Evolutionary conservation across 768 basidiomycete species (phyloP), one percentile per base, ranked within the genome.

Genomic region (Guyanaporus albipodus): DNA sequence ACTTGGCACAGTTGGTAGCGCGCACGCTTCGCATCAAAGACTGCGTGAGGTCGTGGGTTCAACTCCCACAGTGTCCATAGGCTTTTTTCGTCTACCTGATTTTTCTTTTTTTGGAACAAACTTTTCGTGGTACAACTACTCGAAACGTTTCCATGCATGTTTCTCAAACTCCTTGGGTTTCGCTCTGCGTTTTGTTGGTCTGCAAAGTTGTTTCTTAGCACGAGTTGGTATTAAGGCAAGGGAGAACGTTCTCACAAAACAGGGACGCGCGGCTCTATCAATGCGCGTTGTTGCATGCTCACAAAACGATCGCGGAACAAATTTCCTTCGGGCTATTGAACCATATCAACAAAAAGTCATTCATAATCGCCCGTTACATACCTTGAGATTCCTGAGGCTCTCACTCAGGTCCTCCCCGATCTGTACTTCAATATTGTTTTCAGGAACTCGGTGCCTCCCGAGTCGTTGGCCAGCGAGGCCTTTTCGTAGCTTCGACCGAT

Each of bases 361-460:
- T 14, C 8, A 12, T 32, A 12, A 31, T 31, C 12, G 11, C 38
- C 14, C 21, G 17, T 27, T 17, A 68, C 77, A 34, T 42, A 89
- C 92, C 82, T 92, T 92, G 58, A 97, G 68, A 32, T 73, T 82
- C 46, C 93, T 73, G 57, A 95, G 67, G 58, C 75, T 92, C 67
- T 96, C 93, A 46, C 78, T 86, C 39, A 96, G 66, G 60, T 96
- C 91, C 52, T 95, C 93, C 2, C 90, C 90, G 0, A 95, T 75
- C 67, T 96, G 93, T 14, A 97, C 92, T 36, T 85, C 87, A 4
- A 93, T 75, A 27, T 74, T 71, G 12, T 71, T 76, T 55, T 78
- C 80, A 1, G 79, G 80, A 0, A 94, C 85, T 29, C 74, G 75
- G 57, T 94, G 83, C 63, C 83, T 93, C 8, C 94, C 94, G 0